Conservation (phyloP, 768 basidiomycete genomes). For the Clitopilus passeckerianus region DNA sequence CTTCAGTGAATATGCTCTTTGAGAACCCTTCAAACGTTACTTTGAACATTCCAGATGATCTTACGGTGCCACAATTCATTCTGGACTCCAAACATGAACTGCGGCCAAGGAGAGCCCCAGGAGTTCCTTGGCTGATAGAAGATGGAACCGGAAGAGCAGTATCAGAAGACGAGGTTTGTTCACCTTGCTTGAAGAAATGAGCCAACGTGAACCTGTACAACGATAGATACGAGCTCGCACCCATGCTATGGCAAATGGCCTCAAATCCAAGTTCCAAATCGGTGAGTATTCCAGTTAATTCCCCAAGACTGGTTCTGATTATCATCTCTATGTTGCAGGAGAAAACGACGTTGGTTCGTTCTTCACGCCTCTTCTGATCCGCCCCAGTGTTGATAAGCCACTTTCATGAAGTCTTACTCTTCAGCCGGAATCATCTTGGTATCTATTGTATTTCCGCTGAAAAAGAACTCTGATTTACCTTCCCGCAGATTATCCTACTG, state of each 20-base stretch:
- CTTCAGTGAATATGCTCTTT: not conserved
- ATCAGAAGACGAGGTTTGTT: slow-evolving; percentile 33
- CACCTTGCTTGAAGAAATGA: not conserved
- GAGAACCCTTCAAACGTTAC: not conserved
- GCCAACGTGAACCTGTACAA: not conserved
- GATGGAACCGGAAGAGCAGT: slow-evolving; percentile 39
- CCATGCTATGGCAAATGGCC: slow-evolving; percentile 40
- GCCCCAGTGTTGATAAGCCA: not conserved
- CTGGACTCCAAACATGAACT: slow-evolving; percentile 39
- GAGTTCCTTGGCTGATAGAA: slow-evolving; percentile 43
- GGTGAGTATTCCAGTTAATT: slow-evolving; percentile 22
- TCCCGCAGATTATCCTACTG: slow-evolving; percentile 45
- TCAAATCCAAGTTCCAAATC: slow-evolving; percentile 36
- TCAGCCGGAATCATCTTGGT: slow-evolving; percentile 68
- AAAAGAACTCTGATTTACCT: not conserved
- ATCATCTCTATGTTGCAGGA: slow-evolving; percentile 19
- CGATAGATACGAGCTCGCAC: slow-evolving; percentile 41
- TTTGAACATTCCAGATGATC: slow-evolving; percentile 37
- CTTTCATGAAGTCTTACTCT: slow-evolving; percentile 46
- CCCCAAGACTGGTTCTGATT: not conserved
- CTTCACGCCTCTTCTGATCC: not conserved
- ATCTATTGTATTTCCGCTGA: slow-evolving; percentile 7
- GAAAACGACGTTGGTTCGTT: slow-evolving; percentile 48
- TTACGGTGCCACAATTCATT: slow-evolving; percentile 50
- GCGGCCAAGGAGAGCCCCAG: slow-evolving; percentile 27